Base-by-base conservation (phyloP, 352 stramenopile species). In the Globisporangium nagaii region DNA sequence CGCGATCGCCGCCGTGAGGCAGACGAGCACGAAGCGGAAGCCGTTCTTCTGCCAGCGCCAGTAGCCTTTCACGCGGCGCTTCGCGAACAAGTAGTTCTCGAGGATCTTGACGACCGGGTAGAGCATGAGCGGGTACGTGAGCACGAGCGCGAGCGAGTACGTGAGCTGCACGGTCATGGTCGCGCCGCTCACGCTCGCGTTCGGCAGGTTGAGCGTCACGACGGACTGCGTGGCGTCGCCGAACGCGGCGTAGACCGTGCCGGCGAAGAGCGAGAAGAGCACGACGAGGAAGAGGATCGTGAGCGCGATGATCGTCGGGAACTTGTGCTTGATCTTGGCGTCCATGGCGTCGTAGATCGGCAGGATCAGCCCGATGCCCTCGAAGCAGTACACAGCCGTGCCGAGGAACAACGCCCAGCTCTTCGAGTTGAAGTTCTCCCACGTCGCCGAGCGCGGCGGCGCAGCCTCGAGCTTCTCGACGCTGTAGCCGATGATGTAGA, bases 51-150 rank as follows among this genome's bases (percentile, higher is more conserved):
- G 70, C 69, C 73, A 84, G n/a, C 66, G 62, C 73, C 77, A 86
- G 39, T 75, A 84, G 11, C 77, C 77, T 25, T 84, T 85, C 5
- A 63, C 58, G 28, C 57, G 69, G 24, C 65, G 66, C 25, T 60
- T 44, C 31, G 68, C 57, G 31, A 86, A 82, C 2, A 86, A 39
- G 44, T 84, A 84, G 43, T 71, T 75, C 65, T 88, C 77, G 27
- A 88, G 58, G 52, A 88, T 86, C 65, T 81, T 86, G 11, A 88
- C 70, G 35, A 84, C 77, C 8, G 77, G 77, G 56, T 86, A 88
- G 24, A 88, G 50, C 74, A 88, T 86, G 24, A 88, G 68, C 19
- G 77, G 77, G 57, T 88, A 88, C 61, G 77, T 86, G 46, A 88
- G 67, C 56, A 88, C 66, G 10, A 86, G 73, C 36, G 77, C 77